Base-by-base conservation (phyloP, 1,139 yeast species). In the Geotrichum phurueaensis region DNA sequence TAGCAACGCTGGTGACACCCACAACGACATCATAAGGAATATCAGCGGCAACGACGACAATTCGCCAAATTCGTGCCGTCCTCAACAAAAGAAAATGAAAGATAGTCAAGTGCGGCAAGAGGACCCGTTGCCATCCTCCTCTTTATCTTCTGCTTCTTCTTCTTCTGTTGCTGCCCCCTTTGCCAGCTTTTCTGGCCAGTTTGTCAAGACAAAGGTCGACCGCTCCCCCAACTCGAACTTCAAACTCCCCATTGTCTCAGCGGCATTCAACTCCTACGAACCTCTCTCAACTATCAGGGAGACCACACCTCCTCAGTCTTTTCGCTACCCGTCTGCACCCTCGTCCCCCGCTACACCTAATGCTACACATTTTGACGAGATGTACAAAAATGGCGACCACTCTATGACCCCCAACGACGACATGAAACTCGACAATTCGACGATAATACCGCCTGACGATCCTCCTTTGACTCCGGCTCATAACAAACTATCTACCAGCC, bases 301-400 rank as follows among this genome's bases (percentile, higher is more conserved):
- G 20, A 58, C 61, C 6, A 61, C 63, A 2, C 63, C 63, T 23
- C 63, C 63, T 20, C 63, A 61, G 31, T 55, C 59, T 2, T 58
- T 54, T 45, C 58, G 54, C 20, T 58, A 55, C 36, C 58, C 59
- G 10, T 56, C 56, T 25, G 56, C 53, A 7, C 58, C 59, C 7
- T 61, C 63, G 3, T 61, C 63, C 10, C 63, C 63, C 3, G 61
- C 63, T 15, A 61, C 63, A 3, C 63, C 63, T 15, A 52, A 53
- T 22, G 53, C 58, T 10, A 58, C 63, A 29, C 60, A 57, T 50
- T 60, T 60, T 23, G 56, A 57, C 23, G 60, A 54, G 29, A 49
- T 58, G 20, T 58, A 58, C 50, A 54, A 54, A 31, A 54, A 54
- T 31, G 54, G 54, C 45, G 53, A 45, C 25, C 58, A 50, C n/a